Evolutionary conservation across 495 filamentous ascomycete species (phyloP).

Genomic region (Cladorrhinum samala): DNA sequence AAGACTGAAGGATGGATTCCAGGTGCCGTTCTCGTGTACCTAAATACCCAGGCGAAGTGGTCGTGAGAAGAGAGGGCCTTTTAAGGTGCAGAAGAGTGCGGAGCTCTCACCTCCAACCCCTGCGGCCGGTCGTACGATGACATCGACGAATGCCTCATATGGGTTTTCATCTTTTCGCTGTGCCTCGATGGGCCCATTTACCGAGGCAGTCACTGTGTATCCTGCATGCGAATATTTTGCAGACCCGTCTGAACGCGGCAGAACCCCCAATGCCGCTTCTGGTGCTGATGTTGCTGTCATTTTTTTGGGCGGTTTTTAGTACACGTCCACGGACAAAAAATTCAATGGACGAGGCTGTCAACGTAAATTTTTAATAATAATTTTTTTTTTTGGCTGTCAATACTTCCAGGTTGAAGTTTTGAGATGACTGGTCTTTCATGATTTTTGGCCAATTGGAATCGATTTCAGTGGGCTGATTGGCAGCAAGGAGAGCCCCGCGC

Average conservation of each 20-base stretch:
- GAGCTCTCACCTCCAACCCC: slow-evolving; percentile 69
- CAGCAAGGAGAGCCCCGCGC: slow-evolving; percentile 6
- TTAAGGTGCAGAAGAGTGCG: slow-evolving; percentile 28
- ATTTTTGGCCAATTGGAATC: slow-evolving; percentile 4
- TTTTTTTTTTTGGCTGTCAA: background rate
- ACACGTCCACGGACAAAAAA: too few relatives aligned
- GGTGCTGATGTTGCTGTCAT: slow-evolving; percentile 43
- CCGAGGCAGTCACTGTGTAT: slow-evolving; percentile 74
- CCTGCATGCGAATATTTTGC: slow-evolving; percentile 73
- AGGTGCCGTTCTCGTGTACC: slow-evolving; percentile 65
- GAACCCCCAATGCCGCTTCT: slow-evolving; percentile 47
- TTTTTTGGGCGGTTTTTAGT: too few relatives aligned
- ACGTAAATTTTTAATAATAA: background rate
- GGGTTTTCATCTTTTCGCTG: slow-evolving; percentile 79
- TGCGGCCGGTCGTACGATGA: slow-evolving; percentile 76
- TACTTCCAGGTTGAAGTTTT: slow-evolving; percentile 6
- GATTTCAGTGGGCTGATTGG: slow-evolving; percentile 18
- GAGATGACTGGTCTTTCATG: background rate
- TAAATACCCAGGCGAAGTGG: slow-evolving; percentile 38
- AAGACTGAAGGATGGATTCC: slow-evolving; percentile 61
- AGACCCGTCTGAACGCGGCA: slow-evolving; percentile 79
- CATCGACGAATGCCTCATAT: slow-evolving; percentile 84
- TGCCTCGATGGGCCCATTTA: slow-evolving; percentile 91
- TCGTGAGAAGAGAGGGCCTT: slow-evolving; percentile 33
- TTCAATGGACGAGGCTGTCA: background rate